Percentiles rank a stretch among this genome's conserved stretches.
Conservation (phyloP, 1,284 basidiomycete species). For the Trichosporon ovoides region DNA sequence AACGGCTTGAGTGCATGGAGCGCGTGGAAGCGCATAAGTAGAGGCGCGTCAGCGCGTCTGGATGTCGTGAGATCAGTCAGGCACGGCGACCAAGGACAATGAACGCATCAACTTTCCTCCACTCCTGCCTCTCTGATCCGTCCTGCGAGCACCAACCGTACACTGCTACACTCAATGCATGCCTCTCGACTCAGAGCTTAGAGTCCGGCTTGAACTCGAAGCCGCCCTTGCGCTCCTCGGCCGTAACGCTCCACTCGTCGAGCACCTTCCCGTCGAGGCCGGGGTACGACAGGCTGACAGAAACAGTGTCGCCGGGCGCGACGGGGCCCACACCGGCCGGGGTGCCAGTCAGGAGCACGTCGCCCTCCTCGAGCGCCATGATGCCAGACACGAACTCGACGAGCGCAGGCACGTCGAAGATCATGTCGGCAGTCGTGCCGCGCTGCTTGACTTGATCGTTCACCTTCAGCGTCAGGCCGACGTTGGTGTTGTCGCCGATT, state of each 20-base stretch:
- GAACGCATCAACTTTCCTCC: no score
- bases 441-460: slow-evolving; percentile 78
- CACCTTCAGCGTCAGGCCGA: slow-evolving; percentile 59
- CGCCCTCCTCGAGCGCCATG: slow-evolving; percentile 95
- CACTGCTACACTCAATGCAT: no score
- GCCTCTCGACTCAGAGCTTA: no score
- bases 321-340: slow-evolving; percentile 84
- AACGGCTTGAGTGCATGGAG: no score
- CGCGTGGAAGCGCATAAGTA: no score
- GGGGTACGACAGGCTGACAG: slow-evolving; percentile 61
- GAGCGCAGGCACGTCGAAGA: slow-evolving; percentile 83
- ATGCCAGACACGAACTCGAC: slow-evolving; percentile 89
- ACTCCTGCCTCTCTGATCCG: no score
- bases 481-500: slow-evolving; percentile 67
- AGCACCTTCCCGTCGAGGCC: slow-evolving; percentile 57
- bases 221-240: slow-evolving; percentile 64
- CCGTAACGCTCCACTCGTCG: slow-evolving; percentile 61
- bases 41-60: no score
- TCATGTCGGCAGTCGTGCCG: slow-evolving; percentile 84
- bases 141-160: no score
- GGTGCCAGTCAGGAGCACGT: slow-evolving; percentile 77
- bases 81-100: no score
- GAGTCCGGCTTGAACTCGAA: slow-evolving; percentile 59
- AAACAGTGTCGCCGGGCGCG: slow-evolving; percentile 68
- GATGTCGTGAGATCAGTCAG: no score